A percentile compares a stretch with the other conserved stretches of the same genome.
Evolutionary conservation across 805 yeast species (phyloP).

Genomic region (Brettanomyces bruxellensis): DNA sequence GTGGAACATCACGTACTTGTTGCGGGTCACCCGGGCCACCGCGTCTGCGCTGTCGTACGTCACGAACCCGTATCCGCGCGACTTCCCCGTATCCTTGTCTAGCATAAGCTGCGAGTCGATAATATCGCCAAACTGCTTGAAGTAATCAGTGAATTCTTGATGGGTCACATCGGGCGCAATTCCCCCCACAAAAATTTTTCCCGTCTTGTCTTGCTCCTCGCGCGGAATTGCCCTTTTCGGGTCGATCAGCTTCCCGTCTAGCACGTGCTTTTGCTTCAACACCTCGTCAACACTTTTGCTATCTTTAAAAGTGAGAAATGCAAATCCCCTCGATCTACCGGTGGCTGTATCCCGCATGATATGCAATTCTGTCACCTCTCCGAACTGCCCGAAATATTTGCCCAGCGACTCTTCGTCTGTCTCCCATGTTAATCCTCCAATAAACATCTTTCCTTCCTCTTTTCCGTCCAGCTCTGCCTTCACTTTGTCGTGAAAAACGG

Average conservation of each 20-base stretch:
- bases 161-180: constrained; percentile 91
- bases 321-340: constrained; percentile 92
- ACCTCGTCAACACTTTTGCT: constrained; percentile 82
- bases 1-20: constrained; percentile 72
- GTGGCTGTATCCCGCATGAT: constrained; percentile 86
- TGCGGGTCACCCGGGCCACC: constrained; percentile 78
- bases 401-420: constrained; percentile 83
- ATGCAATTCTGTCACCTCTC: constrained; percentile 79
- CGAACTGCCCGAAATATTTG: constrained; percentile 78
- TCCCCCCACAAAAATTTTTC: constrained; percentile 96
- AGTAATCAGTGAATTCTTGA: constrained; percentile 77
- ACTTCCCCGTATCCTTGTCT: constrained; percentile 93
- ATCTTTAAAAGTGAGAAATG: constrained; percentile 79
- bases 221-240: constrained; percentile 97
- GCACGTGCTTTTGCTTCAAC: constrained; percentile 72
- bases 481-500: constrained; percentile 19
- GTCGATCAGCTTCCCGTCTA: constrained; percentile 94
- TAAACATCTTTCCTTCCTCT: constrained; percentile 86
- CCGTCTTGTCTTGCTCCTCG: constrained; percentile 94
- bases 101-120: constrained; percentile 96
- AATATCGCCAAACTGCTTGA: constrained; percentile 80
- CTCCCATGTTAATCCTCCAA: constrained; percentile 98
- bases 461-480: constrained; percentile 44
- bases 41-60: constrained; percentile 94
- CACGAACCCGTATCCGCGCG: constrained; percentile 95